Evolutionary conservation across 352 stramenopile species (phyloP).

Genomic region (Phytophthora chlamydospora): DNA sequence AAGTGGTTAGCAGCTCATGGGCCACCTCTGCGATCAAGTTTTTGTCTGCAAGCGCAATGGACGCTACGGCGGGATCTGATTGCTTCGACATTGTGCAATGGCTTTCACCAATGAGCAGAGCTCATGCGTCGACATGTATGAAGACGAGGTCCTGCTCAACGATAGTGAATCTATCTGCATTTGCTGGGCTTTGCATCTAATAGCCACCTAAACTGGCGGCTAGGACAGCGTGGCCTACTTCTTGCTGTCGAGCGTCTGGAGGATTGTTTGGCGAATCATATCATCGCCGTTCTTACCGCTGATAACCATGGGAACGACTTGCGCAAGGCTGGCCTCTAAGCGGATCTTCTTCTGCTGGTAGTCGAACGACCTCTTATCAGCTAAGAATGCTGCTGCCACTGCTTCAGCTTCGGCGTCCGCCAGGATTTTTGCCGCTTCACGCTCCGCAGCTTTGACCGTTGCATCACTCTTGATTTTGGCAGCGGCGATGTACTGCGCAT

Average conservation of each 20-base stretch:
- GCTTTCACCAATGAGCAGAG: background rate
- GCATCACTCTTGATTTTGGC: slow-evolving; percentile 65
- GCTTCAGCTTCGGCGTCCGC: slow-evolving; percentile 56
- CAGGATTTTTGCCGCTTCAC: slow-evolving; percentile 49
- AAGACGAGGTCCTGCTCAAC: background rate
- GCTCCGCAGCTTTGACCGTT: slow-evolving; percentile 59
- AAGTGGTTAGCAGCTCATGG: background rate
- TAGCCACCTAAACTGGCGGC: too few species aligned
- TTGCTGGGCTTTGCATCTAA: background rate
- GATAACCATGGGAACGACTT: slow-evolving; percentile 70
- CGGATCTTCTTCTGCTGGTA: slow-evolving; percentile 69
- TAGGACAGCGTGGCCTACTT: slow-evolving; percentile 13
- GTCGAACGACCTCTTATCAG: slow-evolving; percentile 74
- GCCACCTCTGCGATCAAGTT: background rate
- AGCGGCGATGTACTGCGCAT: slow-evolving; percentile 63
- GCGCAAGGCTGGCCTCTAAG: slow-evolving; percentile 58
- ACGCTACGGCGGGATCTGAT: background rate
- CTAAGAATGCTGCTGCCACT: slow-evolving; percentile 50
- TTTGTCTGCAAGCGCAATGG: background rate
- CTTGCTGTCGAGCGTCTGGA: slow-evolving; percentile 49
- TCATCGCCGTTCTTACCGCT: slow-evolving; percentile 83
- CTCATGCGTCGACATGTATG: too few species aligned
- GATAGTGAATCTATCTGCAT: background rate
- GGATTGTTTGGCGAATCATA: slow-evolving; percentile 66
- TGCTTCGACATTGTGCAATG: background rate